These are phyloP conservation scores for Fomitopsis palustris DNA, from an alignment of 1,284 basidiomycete genomes.

Conservation along the genomic window DNA sequence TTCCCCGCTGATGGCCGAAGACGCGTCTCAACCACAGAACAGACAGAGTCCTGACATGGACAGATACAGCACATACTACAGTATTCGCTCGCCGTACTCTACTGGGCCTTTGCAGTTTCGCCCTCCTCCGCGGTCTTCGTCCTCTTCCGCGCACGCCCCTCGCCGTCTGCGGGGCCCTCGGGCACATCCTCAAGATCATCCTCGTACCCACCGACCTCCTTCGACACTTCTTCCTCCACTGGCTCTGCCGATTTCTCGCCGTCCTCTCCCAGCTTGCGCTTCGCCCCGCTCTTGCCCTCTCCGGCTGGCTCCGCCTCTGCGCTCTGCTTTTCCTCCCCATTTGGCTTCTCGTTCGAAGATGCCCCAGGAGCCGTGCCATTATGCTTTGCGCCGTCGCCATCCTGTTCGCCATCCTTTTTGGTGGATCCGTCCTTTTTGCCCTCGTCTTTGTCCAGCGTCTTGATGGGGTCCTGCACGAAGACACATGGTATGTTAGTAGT, in stretches of 20 bases:
- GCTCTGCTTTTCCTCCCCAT: background rate
- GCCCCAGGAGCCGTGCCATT: background rate
- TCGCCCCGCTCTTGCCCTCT: constrained; percentile 4
- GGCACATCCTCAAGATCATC: background rate
- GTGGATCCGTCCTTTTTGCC: background rate
- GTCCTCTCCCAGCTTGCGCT: constrained; percentile 17
- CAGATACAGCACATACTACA: too few species aligned
- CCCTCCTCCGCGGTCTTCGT: constrained; percentile 16
- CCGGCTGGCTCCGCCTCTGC: background rate
- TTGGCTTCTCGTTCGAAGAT: background rate
- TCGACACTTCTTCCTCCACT: background rate
- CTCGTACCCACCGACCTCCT: background rate
- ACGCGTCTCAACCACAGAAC: background rate
- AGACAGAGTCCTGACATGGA: too few species aligned
- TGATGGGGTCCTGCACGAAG: constrained; percentile 25
- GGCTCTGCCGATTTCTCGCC: background rate
- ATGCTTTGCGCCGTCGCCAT: background rate
- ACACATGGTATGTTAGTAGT: background rate
- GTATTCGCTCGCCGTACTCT: background rate
- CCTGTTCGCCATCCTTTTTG: background rate
- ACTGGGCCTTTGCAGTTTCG: background rate
- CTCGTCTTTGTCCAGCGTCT: constrained; percentile 17
- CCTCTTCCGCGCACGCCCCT: constrained; percentile 21
- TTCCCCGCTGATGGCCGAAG: background rate
- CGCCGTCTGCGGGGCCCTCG: constrained; percentile 1